Conservation (phyloP, 1,284 basidiomycete genomes). For the Malassezia nana region DNA sequence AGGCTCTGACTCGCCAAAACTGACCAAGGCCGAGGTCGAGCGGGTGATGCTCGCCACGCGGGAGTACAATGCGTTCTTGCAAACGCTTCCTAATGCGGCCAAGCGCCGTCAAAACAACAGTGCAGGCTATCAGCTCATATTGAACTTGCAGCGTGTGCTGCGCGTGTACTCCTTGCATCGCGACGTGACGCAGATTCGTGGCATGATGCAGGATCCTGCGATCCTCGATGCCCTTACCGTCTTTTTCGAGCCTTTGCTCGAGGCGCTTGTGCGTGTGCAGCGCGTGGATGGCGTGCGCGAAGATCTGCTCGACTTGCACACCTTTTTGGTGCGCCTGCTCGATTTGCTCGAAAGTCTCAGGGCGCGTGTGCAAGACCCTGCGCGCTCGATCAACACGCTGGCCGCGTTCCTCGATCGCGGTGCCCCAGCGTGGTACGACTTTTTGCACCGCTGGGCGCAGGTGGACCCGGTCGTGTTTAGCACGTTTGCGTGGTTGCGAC, state of each 20-base stretch:
- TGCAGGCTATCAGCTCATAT: slow-evolving; percentile 32
- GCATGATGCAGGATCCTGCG: slow-evolving; percentile 33
- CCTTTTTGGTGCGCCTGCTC: slow-evolving; percentile 26
- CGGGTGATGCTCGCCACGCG: slow-evolving; percentile 37
- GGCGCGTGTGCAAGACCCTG: slow-evolving; percentile 38
- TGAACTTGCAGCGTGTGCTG: slow-evolving; percentile 33
- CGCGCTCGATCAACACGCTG: slow-evolving; percentile 31
- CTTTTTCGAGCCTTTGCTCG: slow-evolving; percentile 36
- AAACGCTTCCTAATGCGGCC: slow-evolving; percentile 24
- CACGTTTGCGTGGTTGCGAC: slow-evolving; percentile 42
- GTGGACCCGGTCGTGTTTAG: slow-evolving; percentile 30
- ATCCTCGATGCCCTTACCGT: slow-evolving; percentile 29
- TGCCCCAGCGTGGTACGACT: slow-evolving; percentile 29
- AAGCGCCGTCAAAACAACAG: slow-evolving; percentile 35
- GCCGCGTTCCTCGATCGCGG: slow-evolving; percentile 39
- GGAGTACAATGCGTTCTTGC: slow-evolving; percentile 33
- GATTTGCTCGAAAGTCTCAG: slow-evolving; percentile 37
- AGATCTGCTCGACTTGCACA: slow-evolving; percentile 23
- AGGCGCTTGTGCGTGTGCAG: slow-evolving; percentile 33
- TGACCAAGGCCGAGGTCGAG: slow-evolving; percentile 39
- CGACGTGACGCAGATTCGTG: slow-evolving; percentile 41
- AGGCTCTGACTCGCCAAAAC: slow-evolving; percentile 38
- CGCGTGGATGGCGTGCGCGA: slow-evolving; percentile 28
- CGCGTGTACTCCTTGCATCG: slow-evolving; percentile 37
- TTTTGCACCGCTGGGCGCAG: slow-evolving; percentile 26